These are phyloP conservation scores for Cyclotella baltica DNA, from an alignment of 108 stramenopile species.

Conservation along the genomic window DNA sequence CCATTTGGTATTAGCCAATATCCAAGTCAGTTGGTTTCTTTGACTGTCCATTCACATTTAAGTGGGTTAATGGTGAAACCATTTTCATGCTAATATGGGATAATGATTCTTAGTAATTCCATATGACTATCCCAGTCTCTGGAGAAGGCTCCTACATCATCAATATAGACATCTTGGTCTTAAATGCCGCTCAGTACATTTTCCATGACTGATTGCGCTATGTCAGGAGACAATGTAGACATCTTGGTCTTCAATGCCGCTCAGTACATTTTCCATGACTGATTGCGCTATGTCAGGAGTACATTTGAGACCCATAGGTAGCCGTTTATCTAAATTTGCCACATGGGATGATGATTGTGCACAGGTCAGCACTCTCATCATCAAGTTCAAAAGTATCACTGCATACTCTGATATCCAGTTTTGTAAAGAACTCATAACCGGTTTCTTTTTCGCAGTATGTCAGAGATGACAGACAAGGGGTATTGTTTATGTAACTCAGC, in stretches of 20 bases:
- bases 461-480: background rate
- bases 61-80: slow-evolving; percentile 59
- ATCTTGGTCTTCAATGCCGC: slow-evolving; percentile 27
- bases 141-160: slow-evolving; percentile 37
- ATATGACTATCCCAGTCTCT: slow-evolving; percentile 27
- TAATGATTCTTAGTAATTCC: slow-evolving; percentile 4
- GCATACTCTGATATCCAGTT: slow-evolving; percentile 1
- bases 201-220: no score
- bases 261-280: slow-evolving; percentile 43
- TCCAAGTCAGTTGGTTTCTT: slow-evolving; percentile 68
- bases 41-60: slow-evolving; percentile 64
- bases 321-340: slow-evolving; percentile 37
- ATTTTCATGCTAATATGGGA: slow-evolving; percentile 30
- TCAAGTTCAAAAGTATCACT: background rate
- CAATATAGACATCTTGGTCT: no score
- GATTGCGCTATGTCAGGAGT: slow-evolving; percentile 50
- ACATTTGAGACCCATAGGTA: slow-evolving; percentile 13
- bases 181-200: no score
- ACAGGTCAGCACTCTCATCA: slow-evolving; percentile 7
- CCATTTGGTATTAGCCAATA: slow-evolving; percentile 63
- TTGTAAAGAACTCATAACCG: slow-evolving; percentile 4
- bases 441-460: background rate
- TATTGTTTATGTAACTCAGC: background rate
- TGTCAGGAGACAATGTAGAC: no score
- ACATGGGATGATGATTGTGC: slow-evolving; percentile 38